These are phyloP conservation scores for Chrysophaeum taylorii DNA, from an alignment of 352 stramenopile species.

Conservation along the genomic window DNA sequence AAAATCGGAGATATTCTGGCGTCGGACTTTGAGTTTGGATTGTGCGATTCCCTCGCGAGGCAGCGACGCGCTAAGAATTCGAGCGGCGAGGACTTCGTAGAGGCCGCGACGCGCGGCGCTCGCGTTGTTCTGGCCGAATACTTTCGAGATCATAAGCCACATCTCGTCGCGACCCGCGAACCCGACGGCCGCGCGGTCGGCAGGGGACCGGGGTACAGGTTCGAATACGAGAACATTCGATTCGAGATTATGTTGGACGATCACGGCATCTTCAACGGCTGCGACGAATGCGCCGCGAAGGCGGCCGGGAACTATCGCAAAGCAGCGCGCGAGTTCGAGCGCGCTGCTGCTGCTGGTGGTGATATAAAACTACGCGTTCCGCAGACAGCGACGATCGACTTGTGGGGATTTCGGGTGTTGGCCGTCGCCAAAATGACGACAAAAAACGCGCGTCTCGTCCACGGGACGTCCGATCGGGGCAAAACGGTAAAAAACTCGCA, in stretches of 20 bases:
- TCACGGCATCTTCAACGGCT: conserved; percentile 73
- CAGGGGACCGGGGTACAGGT: conserved; percentile 52
- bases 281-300: conserved; percentile 71
- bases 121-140: too few species aligned
- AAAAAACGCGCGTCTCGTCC: conserved; percentile 59
- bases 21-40: too few species aligned
- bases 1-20: too few species aligned
- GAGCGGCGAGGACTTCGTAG: too few species aligned
- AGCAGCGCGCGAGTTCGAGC: conserved; percentile 50
- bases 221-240: conserved; percentile 67
- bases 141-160: too few species aligned
- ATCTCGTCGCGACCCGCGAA: too few species aligned
- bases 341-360: too few species aligned
- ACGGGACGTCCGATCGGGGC: conserved; percentile 65
- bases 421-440: conserved; percentile 68
- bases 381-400: conserved; percentile 68
- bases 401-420: conserved; percentile 66
- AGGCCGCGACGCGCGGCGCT: too few species aligned
- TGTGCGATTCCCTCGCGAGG: too few species aligned
- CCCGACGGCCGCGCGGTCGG: conserved; percentile 61
- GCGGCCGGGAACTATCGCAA: conserved; percentile 62
- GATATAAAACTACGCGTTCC: conserved; percentile 52
- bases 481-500: conserved; percentile 61
- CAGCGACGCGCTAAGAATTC: too few species aligned
- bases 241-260: conserved; percentile 77